Base-by-base conservation (phyloP, 495 filamentous ascomycete species). In the Massariosphaeria phaeospora region DNA sequence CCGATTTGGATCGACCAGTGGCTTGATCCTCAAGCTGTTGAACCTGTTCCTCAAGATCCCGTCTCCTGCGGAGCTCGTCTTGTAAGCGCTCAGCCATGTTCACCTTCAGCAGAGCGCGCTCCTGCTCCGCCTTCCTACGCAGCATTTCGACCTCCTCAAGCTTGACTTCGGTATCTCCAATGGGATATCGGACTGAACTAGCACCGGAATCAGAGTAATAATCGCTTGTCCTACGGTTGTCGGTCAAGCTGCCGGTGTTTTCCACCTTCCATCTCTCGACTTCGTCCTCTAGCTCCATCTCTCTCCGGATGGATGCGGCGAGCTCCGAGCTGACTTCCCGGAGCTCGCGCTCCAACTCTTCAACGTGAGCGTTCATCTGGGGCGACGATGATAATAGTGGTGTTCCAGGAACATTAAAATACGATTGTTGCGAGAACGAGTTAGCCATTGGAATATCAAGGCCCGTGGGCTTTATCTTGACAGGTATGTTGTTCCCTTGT, bases 141-240 rank as follows among this genome's bases (percentile, higher is more conserved):
- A 89, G 74, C 66, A 82, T 85, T 57, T 95, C 89, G 40, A 96
- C 72, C 69, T 96, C 89, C 65, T 96, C 88, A 27, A 83, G 73
- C 47, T 82, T 84, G 13, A 78, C 77, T 59, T 87, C 85, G 12
- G 59, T 53, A 50, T 85, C 81, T 25, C 79, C 75, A 11, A 79
- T 62, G 11, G 74, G 72, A 72, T 85, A 88, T 62, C 89, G 82
- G 47, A 85, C 79, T 3, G 91, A 90, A 67, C 89, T 91, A 40
- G 85, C 85, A 39, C 94, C 93, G 0, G 89, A 94, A 66, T 98
- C 93, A 0, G 93, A 98, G 67, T 91, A 98, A 70, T 98, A 97
- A 69, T 98, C 93, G 68, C 93, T 98, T 3, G 89, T 96, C 46
- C 91, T 80, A 66, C 84, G 84, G 54, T 81, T 84, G 21, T 70